Evolutionary conservation across 2,329 filamentous ascomycete genomes (phyloP).

Genomic region (Pseudocercospora crystallina): DNA sequence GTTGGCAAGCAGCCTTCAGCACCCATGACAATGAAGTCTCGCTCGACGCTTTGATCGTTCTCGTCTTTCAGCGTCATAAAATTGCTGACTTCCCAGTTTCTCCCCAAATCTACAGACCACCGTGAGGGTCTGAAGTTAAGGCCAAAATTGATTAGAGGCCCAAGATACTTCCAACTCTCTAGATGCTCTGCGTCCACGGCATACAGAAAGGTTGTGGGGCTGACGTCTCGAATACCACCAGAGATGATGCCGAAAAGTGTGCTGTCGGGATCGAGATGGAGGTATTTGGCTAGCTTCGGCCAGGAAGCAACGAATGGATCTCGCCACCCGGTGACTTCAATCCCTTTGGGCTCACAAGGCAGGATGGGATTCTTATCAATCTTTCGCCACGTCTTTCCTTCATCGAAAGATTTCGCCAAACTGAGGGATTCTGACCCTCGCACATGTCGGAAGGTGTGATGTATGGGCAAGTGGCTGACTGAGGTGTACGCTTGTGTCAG

Average conservation of each 20-base stretch:
- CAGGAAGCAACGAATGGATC: conserved; percentile 42
- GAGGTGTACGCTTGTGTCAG: conserved; percentile 45
- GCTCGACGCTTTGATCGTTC: conserved; percentile 26
- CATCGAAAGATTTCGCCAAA: conserved; percentile 40
- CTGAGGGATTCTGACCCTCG: conserved; percentile 40
- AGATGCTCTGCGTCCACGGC: conserved; percentile 42
- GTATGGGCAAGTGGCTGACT: conserved; percentile 41
- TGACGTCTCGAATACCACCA: conserved; percentile 44
- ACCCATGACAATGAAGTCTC: conserved; percentile 48
- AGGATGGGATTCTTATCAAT: conserved; percentile 41
- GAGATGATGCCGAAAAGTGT: conserved; percentile 51
- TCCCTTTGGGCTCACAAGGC: conserved; percentile 33
- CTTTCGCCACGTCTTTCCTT: conserved; percentile 40
- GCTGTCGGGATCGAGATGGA: conserved; percentile 16
- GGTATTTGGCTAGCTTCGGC: conserved; percentile 27
- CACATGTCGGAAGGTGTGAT: conserved; percentile 42
- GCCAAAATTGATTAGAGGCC: conserved; percentile 44
- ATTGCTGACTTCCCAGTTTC: conserved; percentile 55
- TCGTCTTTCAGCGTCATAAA: conserved; percentile 44
- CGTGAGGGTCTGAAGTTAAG: conserved; percentile 41
- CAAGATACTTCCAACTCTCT: conserved; percentile 48
- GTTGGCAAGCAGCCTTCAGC: conserved; percentile 44
- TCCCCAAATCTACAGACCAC: conserved; percentile 53
- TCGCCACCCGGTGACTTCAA: conserved; percentile 44
- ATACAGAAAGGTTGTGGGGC: conserved; percentile 52